phyloP scores from a whole-genome alignment of 202 grass and related monocot species.

The Elaeis oleifera region DNA sequence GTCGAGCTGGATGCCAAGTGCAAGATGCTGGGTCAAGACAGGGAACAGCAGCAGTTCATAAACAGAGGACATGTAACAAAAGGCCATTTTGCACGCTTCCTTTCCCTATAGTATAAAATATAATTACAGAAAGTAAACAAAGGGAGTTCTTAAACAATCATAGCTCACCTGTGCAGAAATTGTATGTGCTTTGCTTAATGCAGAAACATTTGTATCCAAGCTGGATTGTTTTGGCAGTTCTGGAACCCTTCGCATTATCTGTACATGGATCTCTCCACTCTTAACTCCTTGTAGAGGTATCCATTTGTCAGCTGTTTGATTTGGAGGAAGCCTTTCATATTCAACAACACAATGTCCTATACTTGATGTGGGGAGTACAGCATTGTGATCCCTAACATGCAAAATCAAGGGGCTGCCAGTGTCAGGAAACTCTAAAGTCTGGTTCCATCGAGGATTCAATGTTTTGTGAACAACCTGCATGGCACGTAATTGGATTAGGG shows the following conservation, averaged over 20 bases:
- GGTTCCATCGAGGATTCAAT: conserved; percentile 66
- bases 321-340: conserved; percentile 57
- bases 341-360: conserved; percentile 80
- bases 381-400: conserved; percentile 85
- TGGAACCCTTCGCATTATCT: conserved; percentile 35
- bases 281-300: conserved; percentile 77
- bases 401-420: conserved; percentile 61
- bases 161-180: conserved; percentile 43
- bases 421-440: conserved; percentile 74
- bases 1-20: too few species aligned
- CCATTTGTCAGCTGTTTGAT: conserved; percentile 64
- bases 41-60: too few species aligned
- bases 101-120: too few species aligned
- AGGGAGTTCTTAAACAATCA: neutral
- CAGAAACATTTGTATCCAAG: conserved; percentile 20
- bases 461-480: conserved; percentile 85
- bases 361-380: conserved; percentile 60
- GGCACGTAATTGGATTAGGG: neutral
- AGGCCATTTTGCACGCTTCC: too few species aligned
- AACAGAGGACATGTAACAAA: too few species aligned
- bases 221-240: conserved; percentile 32
- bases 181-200: conserved; percentile 38
- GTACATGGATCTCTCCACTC: conserved; percentile 67
- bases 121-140: neutral
- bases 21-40: too few species aligned